These are phyloP conservation scores for Mycena chlorophos DNA, from an alignment of 768 basidiomycete genomes.

Conservation along the genomic window DNA sequence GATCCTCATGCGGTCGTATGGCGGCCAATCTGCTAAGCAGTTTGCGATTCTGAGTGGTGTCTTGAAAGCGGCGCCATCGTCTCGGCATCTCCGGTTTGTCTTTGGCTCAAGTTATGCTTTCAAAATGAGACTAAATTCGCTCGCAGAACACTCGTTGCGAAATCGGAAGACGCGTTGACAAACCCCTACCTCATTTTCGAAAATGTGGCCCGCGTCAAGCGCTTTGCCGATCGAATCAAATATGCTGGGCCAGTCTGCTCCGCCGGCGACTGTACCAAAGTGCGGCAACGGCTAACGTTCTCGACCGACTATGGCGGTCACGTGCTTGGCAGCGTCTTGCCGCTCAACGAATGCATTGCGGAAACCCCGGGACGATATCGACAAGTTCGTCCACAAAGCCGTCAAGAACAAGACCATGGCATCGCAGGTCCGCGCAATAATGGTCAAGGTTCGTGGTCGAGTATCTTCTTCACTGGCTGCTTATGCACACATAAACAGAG, in stretches of 20 bases:
- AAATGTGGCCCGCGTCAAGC: slow-evolving; percentile 29
- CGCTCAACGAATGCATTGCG: slow-evolving; percentile 24
- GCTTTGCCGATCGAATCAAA: slow-evolving; percentile 17
- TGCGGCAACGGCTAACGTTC: slow-evolving; percentile 23
- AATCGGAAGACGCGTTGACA: slow-evolving; percentile 22
- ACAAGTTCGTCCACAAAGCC: slow-evolving; percentile 21
- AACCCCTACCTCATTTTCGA: slow-evolving; percentile 29
- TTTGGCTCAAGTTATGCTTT: neutral
- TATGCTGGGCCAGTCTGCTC: slow-evolving; percentile 27
- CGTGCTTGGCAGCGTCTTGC: slow-evolving; percentile 24
- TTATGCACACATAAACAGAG: too few relatives aligned
- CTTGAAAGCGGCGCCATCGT: neutral
- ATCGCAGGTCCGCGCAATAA: slow-evolving; percentile 27
- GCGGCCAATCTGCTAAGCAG: neutral
- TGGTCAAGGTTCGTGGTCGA: slow-evolving; percentile 28
- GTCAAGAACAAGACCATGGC: slow-evolving; percentile 22
- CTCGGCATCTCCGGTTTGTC: neutral
- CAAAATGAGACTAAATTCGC: neutral
- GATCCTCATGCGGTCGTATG: slow-evolving; percentile 6
- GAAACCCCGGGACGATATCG: slow-evolving; percentile 26
- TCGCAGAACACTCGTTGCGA: slow-evolving; percentile 11
- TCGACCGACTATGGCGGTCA: slow-evolving; percentile 29
- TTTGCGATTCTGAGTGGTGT: slow-evolving; percentile 1
- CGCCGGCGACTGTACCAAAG: slow-evolving; percentile 30
- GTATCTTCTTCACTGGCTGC: too few relatives aligned